Evolutionary conservation across 129 eudicot genomes (phyloP).

Genomic region (Silybum marianum): DNA sequence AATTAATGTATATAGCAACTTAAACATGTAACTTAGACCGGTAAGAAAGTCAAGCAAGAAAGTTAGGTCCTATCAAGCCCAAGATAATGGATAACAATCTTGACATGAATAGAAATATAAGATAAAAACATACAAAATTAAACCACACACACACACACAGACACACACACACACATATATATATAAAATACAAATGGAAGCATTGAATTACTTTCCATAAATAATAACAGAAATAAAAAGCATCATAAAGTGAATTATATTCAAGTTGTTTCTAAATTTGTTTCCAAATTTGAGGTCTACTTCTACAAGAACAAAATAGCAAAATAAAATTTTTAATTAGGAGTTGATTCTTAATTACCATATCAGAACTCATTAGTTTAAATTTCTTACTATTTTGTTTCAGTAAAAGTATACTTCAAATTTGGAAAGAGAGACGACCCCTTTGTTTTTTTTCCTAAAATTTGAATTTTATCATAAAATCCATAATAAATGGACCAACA

Average conservation of each 20-base stretch:
- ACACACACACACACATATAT: too few relatives aligned
- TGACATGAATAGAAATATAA: neutral
- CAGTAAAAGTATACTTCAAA: too few relatives aligned
- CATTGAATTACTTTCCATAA: constrained; percentile 12
- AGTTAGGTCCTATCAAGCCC: too few relatives aligned
- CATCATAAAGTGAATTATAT: constrained; percentile 7
- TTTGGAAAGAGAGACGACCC: too few relatives aligned
- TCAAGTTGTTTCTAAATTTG: neutral
- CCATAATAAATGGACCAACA: neutral
- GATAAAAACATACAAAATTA: neutral
- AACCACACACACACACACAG: too few relatives aligned
- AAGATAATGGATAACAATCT: neutral
- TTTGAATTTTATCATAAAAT: too few relatives aligned
- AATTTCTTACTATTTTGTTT: neutral
- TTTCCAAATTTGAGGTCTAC: neutral
- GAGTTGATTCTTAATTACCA: neutral
- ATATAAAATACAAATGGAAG: constrained; percentile 1
- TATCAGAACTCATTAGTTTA: neutral
- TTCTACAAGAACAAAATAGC: neutral
- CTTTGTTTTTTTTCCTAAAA: too few relatives aligned
- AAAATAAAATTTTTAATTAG: neutral
- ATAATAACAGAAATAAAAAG: neutral
- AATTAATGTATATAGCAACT: too few relatives aligned
- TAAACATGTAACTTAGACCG: too few relatives aligned
- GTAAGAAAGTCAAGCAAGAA: too few relatives aligned